Evolutionary conservation across 768 basidiomycete species (phyloP).

Genomic region (Punctularia strigosozonata): DNA sequence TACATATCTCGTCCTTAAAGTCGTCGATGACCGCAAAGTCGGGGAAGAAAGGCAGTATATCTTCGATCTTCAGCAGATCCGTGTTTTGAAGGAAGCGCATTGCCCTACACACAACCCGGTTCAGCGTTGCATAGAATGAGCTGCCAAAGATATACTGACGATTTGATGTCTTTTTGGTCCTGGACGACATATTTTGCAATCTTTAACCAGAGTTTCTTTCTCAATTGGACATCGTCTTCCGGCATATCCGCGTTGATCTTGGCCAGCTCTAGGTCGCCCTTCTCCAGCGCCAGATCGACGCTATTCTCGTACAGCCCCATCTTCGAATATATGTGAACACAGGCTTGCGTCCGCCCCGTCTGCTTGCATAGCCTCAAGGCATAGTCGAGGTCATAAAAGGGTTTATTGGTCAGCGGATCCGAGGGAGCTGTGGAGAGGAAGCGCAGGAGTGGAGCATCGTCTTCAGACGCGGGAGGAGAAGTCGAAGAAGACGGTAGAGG

Average conservation of each 20-base stretch:
- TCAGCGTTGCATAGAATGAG: not conserved
- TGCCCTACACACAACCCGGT: constrained; percentile 44
- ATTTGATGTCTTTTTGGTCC: constrained; percentile 96
- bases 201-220: constrained; percentile 96
- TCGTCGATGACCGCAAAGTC: constrained; percentile 99
- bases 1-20: constrained; percentile 98
- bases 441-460: constrained; percentile 68
- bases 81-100: constrained; percentile 96
- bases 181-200: constrained; percentile 98
- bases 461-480: constrained; percentile 37
- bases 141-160: constrained; percentile 42
- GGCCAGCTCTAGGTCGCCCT: constrained; percentile 90
- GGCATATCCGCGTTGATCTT: constrained; percentile 94
- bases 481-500: constrained; percentile 31
- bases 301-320: constrained; percentile 97
- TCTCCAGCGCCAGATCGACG: constrained; percentile 88
- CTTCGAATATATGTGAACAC: constrained; percentile 93
- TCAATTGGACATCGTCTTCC: constrained; percentile 73
- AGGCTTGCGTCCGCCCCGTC: constrained; percentile 70
- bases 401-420: constrained; percentile 72
- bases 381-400: constrained; percentile 96
- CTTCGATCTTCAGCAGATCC: constrained; percentile 92
- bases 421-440: constrained; percentile 77
- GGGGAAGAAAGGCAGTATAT: constrained; percentile 98
- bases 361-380: constrained; percentile 87